Percentiles rank a stretch among this genome's conserved stretches.
Evolutionary conservation across 2,329 filamentous ascomycete species (phyloP).

Genomic region (Scedosporium apiospermum): DNA sequence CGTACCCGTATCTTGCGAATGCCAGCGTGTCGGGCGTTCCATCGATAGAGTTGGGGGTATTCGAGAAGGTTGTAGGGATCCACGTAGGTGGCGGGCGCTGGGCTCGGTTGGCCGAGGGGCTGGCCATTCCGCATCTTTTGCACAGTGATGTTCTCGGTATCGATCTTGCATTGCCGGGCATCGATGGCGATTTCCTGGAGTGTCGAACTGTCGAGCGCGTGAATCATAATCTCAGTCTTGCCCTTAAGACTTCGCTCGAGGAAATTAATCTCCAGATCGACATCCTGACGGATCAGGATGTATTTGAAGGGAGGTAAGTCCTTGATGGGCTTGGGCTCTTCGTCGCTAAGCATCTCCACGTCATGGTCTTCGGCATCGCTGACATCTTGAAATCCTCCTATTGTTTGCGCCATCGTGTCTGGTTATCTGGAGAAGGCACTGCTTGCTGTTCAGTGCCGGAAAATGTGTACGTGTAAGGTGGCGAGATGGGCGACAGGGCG

Average conservation of each 20-base stretch:
- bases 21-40: conserved; percentile 66
- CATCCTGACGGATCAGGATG: conserved; percentile 69
- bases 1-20: conserved; percentile 59
- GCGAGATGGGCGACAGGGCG: neutral
- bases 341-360: conserved; percentile 8
- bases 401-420: neutral
- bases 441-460: neutral
- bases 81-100: conserved; percentile 33
- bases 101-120: conserved; percentile 16
- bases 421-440: neutral
- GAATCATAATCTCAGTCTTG: conserved; percentile 71
- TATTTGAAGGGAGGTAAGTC: conserved; percentile 29
- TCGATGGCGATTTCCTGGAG: conserved; percentile 50
- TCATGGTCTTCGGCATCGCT: neutral
- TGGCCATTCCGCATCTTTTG: conserved; percentile 23
- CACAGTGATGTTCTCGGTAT: conserved; percentile 43
- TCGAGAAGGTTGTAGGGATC: conserved; percentile 61
- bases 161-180: conserved; percentile 52
- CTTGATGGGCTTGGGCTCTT: conserved; percentile 21
- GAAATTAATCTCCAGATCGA: conserved; percentile 86
- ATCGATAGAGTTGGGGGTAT: conserved; percentile 50
- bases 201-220: conserved; percentile 47
- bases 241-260: conserved; percentile 64
- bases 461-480: neutral
- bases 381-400: neutral